phyloP scores from a whole-genome alignment of 2,329 filamentous ascomycete genomes.

The Calonectria ilicicola region DNA sequence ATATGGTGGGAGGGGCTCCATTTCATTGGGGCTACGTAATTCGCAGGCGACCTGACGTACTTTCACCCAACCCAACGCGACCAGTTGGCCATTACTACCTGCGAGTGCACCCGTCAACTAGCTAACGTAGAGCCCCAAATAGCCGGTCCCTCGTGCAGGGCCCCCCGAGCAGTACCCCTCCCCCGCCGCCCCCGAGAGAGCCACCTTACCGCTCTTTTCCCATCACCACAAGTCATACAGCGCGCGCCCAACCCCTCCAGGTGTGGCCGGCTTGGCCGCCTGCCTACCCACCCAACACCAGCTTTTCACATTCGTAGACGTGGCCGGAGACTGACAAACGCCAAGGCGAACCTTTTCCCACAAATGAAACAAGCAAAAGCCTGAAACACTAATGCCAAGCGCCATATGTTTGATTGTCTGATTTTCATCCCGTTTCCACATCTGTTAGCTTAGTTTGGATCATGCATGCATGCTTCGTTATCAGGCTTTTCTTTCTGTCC shows the following conservation, averaged over 20 bases:
- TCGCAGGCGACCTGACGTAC: slow-evolving; percentile 13
- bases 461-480: neutral
- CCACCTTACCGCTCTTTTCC: slow-evolving; percentile 23
- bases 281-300: neutral
- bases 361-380: neutral
- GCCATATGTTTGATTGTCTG: neutral
- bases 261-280: no score
- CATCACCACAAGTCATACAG: neutral
- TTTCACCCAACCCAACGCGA: neutral
- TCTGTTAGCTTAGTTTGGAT: neutral
- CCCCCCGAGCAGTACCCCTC: neutral
- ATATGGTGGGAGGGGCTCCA: slow-evolving; percentile 9
- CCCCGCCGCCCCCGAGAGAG: neutral
- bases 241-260: neutral
- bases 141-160: no score
- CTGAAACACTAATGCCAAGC: neutral
- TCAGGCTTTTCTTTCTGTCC: neutral
- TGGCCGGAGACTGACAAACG: neutral
- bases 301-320: neutral
- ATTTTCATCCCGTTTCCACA: neutral
- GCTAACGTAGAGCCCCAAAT: neutral
- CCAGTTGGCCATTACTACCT: neutral
- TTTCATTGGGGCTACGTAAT: slow-evolving; percentile 21
- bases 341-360: neutral
- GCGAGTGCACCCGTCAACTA: neutral